Evolutionary conservation across 352 stramenopile genomes (phyloP).

Genomic region (Phytopythium montanum): DNA sequence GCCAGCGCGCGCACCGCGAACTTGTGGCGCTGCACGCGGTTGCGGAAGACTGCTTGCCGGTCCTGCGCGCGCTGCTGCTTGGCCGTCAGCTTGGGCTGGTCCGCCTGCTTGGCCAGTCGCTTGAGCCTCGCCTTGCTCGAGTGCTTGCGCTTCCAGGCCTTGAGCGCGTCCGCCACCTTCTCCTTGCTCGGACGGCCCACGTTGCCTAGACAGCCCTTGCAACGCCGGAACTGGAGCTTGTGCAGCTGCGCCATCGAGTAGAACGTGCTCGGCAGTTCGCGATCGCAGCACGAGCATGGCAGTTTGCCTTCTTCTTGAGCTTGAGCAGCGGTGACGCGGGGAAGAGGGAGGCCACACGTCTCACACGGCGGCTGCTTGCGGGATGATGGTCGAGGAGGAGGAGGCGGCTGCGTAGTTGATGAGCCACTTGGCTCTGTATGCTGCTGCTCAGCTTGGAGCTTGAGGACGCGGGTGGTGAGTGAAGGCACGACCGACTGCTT

Average conservation of each 20-base stretch:
- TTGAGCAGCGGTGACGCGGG: neutral
- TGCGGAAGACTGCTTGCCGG: constrained; percentile 12
- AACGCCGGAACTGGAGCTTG: neutral
- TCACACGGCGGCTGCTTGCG: neutral
- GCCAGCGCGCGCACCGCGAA: constrained; percentile 17
- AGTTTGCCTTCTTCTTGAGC: neutral
- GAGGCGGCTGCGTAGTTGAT: neutral
- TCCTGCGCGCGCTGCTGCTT: neutral
- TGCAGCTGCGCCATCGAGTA: constrained; percentile 1
- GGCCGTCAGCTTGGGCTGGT: neutral
- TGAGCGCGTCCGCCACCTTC: neutral
- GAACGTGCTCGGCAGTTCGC: neutral
- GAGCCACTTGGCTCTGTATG: neutral
- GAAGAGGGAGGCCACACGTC: neutral
- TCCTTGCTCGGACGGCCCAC: neutral
- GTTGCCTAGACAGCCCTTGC: constrained; percentile 4
- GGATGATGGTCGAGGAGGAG: neutral
- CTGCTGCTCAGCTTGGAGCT: neutral
- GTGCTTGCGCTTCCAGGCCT: neutral
- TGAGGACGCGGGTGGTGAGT: neutral
- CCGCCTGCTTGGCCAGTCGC: constrained; percentile 1
- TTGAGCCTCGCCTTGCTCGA: neutral
- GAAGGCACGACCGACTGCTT: neutral
- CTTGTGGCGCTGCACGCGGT: constrained; percentile 20
- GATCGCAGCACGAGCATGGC: neutral